Base-by-base conservation (phyloP, 495 filamentous ascomycete species). In the Tuber umbilicatum region DNA sequence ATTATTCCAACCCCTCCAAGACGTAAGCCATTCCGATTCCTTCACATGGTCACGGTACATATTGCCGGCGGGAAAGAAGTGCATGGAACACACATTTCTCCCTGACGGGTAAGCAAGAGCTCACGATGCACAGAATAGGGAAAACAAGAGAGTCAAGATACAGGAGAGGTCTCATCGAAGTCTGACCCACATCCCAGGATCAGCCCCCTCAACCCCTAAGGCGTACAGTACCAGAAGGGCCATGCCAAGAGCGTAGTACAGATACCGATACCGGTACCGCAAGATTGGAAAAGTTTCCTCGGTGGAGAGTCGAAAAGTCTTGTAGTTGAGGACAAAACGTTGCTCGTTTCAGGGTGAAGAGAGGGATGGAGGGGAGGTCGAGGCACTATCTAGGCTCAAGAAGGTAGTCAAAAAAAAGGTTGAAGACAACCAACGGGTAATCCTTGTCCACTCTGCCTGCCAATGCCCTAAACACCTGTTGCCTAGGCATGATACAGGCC, bases 111-210 rank as follows among this genome's bases (percentile, higher is more conserved):
- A 23, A 69, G 37, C 71, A 78, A 43, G 75, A 70, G 38, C 41
- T 64, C 45, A 60, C 21, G 64, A 69, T 64, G 67, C 42, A 17
- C 55, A 70, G 55, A 45, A 76, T 40, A n/a, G 74, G 74, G 55
- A 43, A 68, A 70, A 41, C 75, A 72, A 60, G 74, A 74, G 71
- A 64, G 31, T 67, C 41, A 41, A 74, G 50, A 70, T 70, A 70
- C 45, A 23, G 21, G 43, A 41, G 40, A 71, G 39, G 77, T 78
- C 60, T 79, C 75, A 79, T 69, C 9, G 67, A 55, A 70, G 77
- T 78, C 75, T 78, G 76, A 70, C 55, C 60, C 45, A 43, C 55
- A 47, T 16, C 12, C 55, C 31, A 35, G 14, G 55, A 64, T 64
- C 55, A 64, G 55, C 55, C 55, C 55, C 55, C 35, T 64, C 27